These are phyloP conservation scores for Aciculoconidium aculeatum DNA, from an alignment of 805 yeast species.

Conservation along the genomic window DNA sequence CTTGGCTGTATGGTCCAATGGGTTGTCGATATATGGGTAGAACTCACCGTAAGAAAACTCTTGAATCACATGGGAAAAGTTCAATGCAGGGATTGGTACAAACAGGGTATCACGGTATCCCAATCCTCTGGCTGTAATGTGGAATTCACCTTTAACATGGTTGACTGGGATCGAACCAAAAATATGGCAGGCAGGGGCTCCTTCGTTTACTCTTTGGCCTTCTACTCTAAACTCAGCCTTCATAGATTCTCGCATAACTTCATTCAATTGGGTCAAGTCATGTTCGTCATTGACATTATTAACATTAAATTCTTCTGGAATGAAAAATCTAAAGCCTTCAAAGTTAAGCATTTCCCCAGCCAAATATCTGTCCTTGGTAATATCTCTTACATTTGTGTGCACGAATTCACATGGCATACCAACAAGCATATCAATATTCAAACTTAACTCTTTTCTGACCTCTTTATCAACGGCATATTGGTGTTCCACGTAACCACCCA, in stretches of 20 bases:
- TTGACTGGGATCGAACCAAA: constrained; percentile 81
- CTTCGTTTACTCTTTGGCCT: constrained; percentile 42
- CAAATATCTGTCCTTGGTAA: constrained; percentile 68
- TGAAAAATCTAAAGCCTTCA: constrained; percentile 55
- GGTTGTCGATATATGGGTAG: constrained; percentile 80
- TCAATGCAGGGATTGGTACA: constrained; percentile 46
- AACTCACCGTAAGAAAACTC: constrained; percentile 91
- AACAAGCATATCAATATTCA: constrained; percentile 76
- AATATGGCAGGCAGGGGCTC: constrained; percentile 78
- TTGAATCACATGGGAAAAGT: constrained; percentile 77
- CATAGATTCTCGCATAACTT: constrained; percentile 57
- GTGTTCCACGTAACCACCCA: constrained; percentile 77
- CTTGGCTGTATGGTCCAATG: constrained; percentile 75
- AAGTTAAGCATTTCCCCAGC: constrained; percentile 72
- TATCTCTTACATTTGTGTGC: constrained; percentile 71
- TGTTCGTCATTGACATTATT: constrained; percentile 41
- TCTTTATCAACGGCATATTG: constrained; percentile 69
- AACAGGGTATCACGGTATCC: constrained; percentile 50
- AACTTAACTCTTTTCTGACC: constrained; percentile 50
- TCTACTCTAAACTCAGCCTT: constrained; percentile 53
- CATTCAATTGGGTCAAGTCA: constrained; percentile 60
- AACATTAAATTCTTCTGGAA: constrained; percentile 46
- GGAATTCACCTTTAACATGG: constrained; percentile 80
- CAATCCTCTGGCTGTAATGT: constrained; percentile 70
- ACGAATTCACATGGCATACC: constrained; percentile 78